These are phyloP conservation scores for Zizania palustris DNA, from an alignment of 202 grass and related monocot genomes.

Conservation along the genomic window DNA sequence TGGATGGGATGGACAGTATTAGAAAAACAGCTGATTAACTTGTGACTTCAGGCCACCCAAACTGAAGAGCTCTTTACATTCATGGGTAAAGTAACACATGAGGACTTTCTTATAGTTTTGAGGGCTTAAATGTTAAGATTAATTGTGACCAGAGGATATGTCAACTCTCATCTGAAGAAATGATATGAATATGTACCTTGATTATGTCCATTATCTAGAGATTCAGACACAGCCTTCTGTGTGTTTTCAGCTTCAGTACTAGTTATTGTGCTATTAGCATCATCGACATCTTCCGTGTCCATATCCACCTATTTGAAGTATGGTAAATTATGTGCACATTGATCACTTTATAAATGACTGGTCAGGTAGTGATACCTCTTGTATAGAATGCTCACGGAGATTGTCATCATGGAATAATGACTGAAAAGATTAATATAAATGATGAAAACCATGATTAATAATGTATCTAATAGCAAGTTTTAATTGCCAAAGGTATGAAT, in stretches of 20 bases:
- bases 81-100: neutral
- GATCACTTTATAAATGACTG: conserved; percentile 36
- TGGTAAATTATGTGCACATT: conserved; percentile 26
- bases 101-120: conserved; percentile 2
- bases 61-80: conserved; percentile 20
- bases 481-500: conserved; percentile 26
- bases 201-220: conserved; percentile 38
- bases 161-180: conserved; percentile 7
- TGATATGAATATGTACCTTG: conserved; percentile 42
- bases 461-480: conserved; percentile 27
- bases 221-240: conserved; percentile 45
- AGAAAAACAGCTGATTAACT: too few species aligned
- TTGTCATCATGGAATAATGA: conserved; percentile 81
- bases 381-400: conserved; percentile 77
- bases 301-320: conserved; percentile 78
- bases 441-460: conserved; percentile 38
- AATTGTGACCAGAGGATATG: conserved; percentile 25
- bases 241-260: conserved; percentile 45
- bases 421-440: conserved; percentile 54
- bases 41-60: neutral
- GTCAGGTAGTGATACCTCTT: conserved; percentile 72
- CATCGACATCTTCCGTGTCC: conserved; percentile 79
- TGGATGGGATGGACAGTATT: too few species aligned
- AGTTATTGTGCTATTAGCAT: conserved; percentile 25
- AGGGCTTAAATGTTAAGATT: conserved; percentile 27